These are phyloP conservation scores for Tricholoma flavovirens DNA, from an alignment of 768 basidiomycete genomes.

Conservation along the genomic window DNA sequence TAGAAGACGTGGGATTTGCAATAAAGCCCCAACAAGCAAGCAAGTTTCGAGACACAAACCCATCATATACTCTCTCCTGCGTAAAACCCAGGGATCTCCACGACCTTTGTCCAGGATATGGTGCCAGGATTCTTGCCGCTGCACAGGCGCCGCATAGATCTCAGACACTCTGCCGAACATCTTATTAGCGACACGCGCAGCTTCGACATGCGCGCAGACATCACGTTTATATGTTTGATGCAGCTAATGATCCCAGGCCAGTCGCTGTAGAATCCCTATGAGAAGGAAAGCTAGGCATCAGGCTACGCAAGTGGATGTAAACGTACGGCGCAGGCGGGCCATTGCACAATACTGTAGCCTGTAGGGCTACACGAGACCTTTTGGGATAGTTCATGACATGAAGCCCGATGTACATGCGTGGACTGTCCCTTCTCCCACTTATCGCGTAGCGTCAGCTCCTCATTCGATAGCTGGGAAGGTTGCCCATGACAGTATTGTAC, in stretches of 20 bases:
- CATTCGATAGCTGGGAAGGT: slow-evolving; percentile 4
- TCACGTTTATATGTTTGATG: slow-evolving; percentile 11
- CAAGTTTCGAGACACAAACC: too few species aligned
- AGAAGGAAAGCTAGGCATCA: background rate
- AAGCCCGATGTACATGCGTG: slow-evolving; percentile 18
- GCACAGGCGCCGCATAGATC: too few species aligned
- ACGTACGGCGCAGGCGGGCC: slow-evolving; percentile 21
- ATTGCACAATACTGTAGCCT: slow-evolving; percentile 20
- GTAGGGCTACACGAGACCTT: slow-evolving; percentile 23
- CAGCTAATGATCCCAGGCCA: slow-evolving; percentile 22
- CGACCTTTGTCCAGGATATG: too few species aligned
- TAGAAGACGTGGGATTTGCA: too few species aligned
- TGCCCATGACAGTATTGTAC: too few species aligned
- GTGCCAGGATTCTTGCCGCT: too few species aligned
- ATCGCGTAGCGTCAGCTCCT: slow-evolving; percentile 12
- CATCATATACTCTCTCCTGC: too few species aligned
- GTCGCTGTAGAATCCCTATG: slow-evolving; percentile 19
- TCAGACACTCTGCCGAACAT: background rate
- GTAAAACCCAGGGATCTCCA: too few species aligned
- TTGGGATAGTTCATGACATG: slow-evolving; percentile 17
- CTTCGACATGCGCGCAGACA: background rate
- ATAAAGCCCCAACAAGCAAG: too few species aligned
- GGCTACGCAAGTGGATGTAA: background rate
- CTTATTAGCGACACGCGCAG: slow-evolving; percentile 3
- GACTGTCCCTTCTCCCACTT: slow-evolving; percentile 18